Percentiles rank a stretch among this genome's conserved stretches.
These are phyloP conservation scores for Hygrocybe punicea DNA, from an alignment of 768 basidiomycete genomes.

Conservation along the genomic window DNA sequence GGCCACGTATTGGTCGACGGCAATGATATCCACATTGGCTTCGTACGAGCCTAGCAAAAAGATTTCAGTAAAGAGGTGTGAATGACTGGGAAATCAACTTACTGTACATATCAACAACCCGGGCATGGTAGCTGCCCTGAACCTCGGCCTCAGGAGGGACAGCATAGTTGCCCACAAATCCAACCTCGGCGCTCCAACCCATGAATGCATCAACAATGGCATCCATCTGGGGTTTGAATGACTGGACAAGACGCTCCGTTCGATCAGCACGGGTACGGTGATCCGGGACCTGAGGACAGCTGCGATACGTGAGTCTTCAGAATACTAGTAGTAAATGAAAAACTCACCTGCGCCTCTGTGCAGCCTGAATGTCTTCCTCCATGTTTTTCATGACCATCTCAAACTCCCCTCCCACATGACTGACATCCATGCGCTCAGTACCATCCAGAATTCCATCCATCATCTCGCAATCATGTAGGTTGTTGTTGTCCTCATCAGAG, in stretches of 20 bases:
- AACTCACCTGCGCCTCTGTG: no score
- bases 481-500: no score
- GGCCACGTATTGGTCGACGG: no score
- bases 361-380: neutral
- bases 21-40: neutral
- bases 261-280: constrained; percentile 3
- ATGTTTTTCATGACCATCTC: neutral
- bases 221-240: constrained; percentile 6
- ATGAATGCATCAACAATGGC: constrained; percentile 11
- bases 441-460: no score
- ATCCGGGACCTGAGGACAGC: neutral
- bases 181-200: constrained; percentile 7
- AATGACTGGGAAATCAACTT: no score
- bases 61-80: no score
- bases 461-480: no score
- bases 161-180: constrained; percentile 2
- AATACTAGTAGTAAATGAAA: no score
- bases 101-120: neutral
- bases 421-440: constrained; percentile 20
- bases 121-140: neutral
- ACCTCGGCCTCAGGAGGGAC: neutral
- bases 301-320: neutral
- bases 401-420: constrained; percentile 16
- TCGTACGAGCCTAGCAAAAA: no score
- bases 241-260: neutral